Conservation (phyloP, 805 yeast genomes). For the Nakazawaea ambrosiae region DNA sequence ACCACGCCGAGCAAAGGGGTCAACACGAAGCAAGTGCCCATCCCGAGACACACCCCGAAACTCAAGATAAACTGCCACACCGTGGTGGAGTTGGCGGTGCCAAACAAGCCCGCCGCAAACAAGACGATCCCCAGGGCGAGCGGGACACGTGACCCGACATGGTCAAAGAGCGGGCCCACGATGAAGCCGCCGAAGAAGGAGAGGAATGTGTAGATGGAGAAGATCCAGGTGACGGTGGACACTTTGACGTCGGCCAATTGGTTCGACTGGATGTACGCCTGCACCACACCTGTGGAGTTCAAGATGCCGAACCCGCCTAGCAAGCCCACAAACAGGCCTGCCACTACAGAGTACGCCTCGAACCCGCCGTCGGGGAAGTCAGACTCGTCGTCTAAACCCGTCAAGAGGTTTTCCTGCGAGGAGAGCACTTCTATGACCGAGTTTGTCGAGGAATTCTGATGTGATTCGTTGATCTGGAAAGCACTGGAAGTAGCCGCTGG, state of each 20-base stretch:
- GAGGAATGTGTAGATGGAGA: conserved; percentile 48
- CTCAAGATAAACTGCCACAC: conserved; percentile 58
- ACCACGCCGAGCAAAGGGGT: conserved; percentile 56
- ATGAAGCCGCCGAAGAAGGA: conserved; percentile 33
- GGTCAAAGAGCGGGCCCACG: conserved; percentile 51
- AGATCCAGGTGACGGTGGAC: conserved; percentile 58
- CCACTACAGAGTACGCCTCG: conserved; percentile 29
- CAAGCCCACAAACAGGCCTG: conserved; percentile 35
- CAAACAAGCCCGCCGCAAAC: conserved; percentile 46
- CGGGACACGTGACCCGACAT: conserved; percentile 45
- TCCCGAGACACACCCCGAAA: conserved; percentile 49
- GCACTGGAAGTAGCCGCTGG: not conserved
- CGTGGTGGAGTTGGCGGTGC: conserved; percentile 44
- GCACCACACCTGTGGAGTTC: conserved; percentile 57
- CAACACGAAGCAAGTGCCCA: conserved; percentile 54
- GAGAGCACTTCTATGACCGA: too few relatives aligned
- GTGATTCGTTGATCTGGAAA: too few relatives aligned
- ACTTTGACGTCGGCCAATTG: conserved; percentile 40
- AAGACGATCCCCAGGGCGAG: conserved; percentile 36
- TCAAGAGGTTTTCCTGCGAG: not conserved
- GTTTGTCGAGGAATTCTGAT: too few relatives aligned
- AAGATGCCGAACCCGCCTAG: conserved; percentile 44
- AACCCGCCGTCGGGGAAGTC: conserved; percentile 33
- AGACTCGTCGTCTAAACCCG: conserved; percentile 5
- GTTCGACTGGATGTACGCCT: conserved; percentile 49